Evolutionary conservation across 2,329 filamentous ascomycete species (phyloP).

Genomic region (Talaromyces sp.): DNA sequence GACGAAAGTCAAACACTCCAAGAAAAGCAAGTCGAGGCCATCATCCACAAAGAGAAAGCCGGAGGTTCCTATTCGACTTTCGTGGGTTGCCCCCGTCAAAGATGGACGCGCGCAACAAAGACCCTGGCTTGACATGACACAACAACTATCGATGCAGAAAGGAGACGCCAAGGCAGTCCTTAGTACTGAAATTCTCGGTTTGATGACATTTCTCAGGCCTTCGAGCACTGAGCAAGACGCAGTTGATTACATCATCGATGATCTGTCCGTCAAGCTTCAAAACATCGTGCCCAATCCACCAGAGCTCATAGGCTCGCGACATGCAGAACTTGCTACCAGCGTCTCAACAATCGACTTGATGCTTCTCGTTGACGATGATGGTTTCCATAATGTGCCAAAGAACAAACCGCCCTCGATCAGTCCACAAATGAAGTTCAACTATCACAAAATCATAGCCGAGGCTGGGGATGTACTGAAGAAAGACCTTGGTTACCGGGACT

Average conservation of each 20-base stretch:
- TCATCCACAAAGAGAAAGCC: not conserved
- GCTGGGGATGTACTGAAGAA: conserved; percentile 25
- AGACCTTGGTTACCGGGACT: conserved; percentile 21
- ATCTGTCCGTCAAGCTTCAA: conserved; percentile 31
- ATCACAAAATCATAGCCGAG: conserved; percentile 24
- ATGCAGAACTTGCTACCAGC: conserved; percentile 51
- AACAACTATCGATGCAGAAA: conserved; percentile 1
- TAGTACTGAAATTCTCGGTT: conserved; percentile 47
- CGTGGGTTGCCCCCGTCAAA: conserved; percentile 18
- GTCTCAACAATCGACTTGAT: conserved; percentile 56
- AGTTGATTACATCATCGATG: conserved; percentile 26
- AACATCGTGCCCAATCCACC: conserved; percentile 28
- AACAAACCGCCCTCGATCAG: conserved; percentile 35
- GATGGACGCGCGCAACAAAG: conserved; percentile 22
- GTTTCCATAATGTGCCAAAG: conserved; percentile 15
- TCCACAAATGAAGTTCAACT: conserved; percentile 28
- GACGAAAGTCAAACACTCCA: not conserved
- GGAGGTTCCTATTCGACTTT: not conserved
- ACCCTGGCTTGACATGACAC: conserved; percentile 35
- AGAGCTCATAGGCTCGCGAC: conserved; percentile 53
- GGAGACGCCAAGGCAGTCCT: conserved; percentile 31
- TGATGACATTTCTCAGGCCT: conserved; percentile 45
- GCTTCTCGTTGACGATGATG: conserved; percentile 29
- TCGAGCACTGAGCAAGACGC: conserved; percentile 40
- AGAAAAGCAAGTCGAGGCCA: not conserved